These are phyloP conservation scores for Bidens hawaiensis DNA, from an alignment of 140 eudicot species.

Conservation along the genomic window DNA sequence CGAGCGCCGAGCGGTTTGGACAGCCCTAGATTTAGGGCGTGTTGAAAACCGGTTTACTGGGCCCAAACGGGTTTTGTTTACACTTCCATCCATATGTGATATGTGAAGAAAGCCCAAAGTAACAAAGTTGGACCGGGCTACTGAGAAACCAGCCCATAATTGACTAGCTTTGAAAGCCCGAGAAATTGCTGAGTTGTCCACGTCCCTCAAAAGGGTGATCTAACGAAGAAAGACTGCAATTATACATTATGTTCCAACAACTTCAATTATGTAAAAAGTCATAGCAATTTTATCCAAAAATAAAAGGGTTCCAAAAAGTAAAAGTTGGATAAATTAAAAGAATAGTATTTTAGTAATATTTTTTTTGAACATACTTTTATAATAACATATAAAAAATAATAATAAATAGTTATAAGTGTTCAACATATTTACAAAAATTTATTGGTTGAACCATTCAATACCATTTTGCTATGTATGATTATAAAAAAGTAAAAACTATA, in stretches of 20 bases:
- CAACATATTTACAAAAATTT: not conserved
- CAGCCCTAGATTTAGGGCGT: too few species aligned
- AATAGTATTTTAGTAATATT: not conserved
- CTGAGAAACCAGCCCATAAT: slow-evolving; percentile 9
- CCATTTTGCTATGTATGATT: not conserved
- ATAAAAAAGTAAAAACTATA: not conserved
- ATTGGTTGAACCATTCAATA: not conserved
- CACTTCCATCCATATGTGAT: too few species aligned
- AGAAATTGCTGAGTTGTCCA: not conserved
- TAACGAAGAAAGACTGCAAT: too few species aligned
- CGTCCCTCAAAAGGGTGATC: slow-evolving; percentile 5
- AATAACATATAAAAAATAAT: not conserved
- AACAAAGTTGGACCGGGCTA: not conserved
- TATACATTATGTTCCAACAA: not conserved
- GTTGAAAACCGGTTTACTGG: too few species aligned
- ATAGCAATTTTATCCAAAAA: not conserved
- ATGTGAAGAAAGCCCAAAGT: not conserved
- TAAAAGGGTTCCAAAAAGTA: not conserved
- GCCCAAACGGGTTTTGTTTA: too few species aligned
- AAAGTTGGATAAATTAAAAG: not conserved
- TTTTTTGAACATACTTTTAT: too few species aligned
- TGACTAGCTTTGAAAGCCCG: not conserved
- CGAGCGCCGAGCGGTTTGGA: too few species aligned
- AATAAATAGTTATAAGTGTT: not conserved
- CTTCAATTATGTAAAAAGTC: not conserved